phyloP scores from a whole-genome alignment of 176 grass and related monocot species.

The Eleusine indica region DNA sequence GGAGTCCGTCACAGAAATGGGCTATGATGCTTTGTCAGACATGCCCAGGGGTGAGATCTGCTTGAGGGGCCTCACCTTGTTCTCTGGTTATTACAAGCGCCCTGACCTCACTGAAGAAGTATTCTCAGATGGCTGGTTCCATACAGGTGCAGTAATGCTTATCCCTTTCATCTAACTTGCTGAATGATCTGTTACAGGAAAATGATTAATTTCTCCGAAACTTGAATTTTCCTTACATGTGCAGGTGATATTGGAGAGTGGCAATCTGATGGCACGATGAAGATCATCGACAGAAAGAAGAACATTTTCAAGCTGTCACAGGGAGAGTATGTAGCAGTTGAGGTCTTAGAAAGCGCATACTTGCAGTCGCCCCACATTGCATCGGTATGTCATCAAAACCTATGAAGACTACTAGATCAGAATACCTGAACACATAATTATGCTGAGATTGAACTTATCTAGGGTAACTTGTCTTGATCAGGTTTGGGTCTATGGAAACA shows the following conservation, averaged over 20 bases:
- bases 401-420: not conserved
- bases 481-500: constrained; percentile 97
- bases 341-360: constrained; percentile 78
- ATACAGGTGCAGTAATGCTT: constrained; percentile 58
- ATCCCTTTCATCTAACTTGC: not conserved
- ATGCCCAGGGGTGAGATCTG: constrained; percentile 86
- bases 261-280: constrained; percentile 86
- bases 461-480: constrained; percentile 26
- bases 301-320: constrained; percentile 98
- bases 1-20: constrained; percentile 87
- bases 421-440: not conserved
- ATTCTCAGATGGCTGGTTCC: constrained; percentile 85
- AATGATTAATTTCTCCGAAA: not conserved
- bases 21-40: constrained; percentile 64
- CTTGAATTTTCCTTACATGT: not conserved
- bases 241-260: constrained; percentile 93
- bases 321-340: constrained; percentile 91
- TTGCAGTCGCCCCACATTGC: constrained; percentile 67
- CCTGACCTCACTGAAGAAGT: constrained; percentile 71
- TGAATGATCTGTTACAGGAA: not conserved
- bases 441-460: not conserved
- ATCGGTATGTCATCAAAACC: constrained; percentile 19
- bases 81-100: constrained; percentile 90
- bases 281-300: constrained; percentile 96
- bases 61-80: constrained; percentile 86